Percentiles rank a stretch among this genome's conserved stretches.
Conservation (phyloP, 73 alveolate species). For the Paramecium sonneborni region DNA sequence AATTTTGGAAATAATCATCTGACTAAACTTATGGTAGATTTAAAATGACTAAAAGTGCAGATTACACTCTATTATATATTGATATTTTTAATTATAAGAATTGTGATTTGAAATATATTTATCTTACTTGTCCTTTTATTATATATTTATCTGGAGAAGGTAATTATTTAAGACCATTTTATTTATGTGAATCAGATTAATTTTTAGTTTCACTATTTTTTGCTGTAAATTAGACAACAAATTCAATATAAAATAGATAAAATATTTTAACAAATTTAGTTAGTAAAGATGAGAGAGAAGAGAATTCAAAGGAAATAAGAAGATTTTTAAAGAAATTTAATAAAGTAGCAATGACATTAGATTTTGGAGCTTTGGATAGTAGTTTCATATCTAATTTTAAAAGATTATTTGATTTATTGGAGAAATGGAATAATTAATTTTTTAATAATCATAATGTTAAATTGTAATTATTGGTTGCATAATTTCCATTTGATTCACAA, state of each 20-base stretch:
- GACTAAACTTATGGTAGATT: conserved; percentile 16
- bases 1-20: neutral
- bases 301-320: conserved; percentile 42
- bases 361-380: conserved; percentile 12
- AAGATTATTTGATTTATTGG: neutral
- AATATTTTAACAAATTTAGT: neutral
- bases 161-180: conserved; percentile 44
- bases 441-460: neutral
- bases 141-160: conserved; percentile 50
- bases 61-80: conserved; percentile 29
- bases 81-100: conserved; percentile 46
- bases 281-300: conserved; percentile 1
- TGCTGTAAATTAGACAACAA: neutral
- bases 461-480: conserved; percentile 3
- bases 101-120: conserved; percentile 33
- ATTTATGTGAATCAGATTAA: conserved; percentile 54
- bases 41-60: conserved; percentile 51
- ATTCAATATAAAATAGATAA: neutral
- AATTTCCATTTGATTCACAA: conserved; percentile 40
- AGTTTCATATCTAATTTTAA: neutral
- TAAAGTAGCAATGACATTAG: conserved; percentile 48
- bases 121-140: conserved; percentile 44
- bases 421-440: conserved; percentile 33
- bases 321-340: conserved; percentile 33
- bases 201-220: conserved; percentile 17